Conservation (phyloP, 2,329 filamentous ascomycete genomes). For the Venturia effusa region DNA sequence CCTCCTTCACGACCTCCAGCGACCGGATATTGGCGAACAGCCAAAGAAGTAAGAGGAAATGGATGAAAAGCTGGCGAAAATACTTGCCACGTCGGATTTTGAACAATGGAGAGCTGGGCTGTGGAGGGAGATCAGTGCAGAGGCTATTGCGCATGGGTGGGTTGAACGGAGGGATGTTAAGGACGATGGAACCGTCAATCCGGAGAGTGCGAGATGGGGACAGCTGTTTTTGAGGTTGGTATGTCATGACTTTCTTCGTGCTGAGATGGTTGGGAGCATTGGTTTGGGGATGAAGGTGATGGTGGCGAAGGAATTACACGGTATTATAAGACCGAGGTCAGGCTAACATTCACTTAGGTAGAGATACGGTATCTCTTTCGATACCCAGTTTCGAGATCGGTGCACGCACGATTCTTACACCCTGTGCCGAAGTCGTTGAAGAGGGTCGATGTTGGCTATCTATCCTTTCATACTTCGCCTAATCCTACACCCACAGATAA, state of each 20-base stretch:
- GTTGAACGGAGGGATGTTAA: conserved; percentile 9
- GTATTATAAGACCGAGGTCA: not conserved
- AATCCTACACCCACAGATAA: conserved; percentile 11
- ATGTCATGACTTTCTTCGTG: not conserved
- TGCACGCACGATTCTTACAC: conserved; percentile 12
- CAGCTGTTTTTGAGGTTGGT: conserved; percentile 11
- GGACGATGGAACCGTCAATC: conserved; percentile 9
- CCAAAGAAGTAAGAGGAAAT: not conserved
- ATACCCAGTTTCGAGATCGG: conserved; percentile 12
- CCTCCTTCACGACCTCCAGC: not conserved
- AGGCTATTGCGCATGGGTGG: conserved; percentile 12
- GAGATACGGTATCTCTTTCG: conserved; percentile 13
- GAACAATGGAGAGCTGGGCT: conserved; percentile 10
- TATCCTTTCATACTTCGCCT: conserved; percentile 12
- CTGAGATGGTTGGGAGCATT: not conserved
- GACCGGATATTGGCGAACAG: not conserved
- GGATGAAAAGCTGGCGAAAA: conserved; percentile 13
- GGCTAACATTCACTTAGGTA: conserved; percentile 6
- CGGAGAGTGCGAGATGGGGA: conserved; percentile 9
- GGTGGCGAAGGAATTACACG: not conserved
- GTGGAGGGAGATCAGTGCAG: conserved; percentile 12
- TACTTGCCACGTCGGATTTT: conserved; percentile 10
- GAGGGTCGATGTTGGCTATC: conserved; percentile 12
- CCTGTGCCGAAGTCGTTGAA: conserved; percentile 7
- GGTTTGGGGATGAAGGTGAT: not conserved